phyloP scores from a whole-genome alignment of 2,329 filamentous ascomycete species.

The Colletotrichum sansevieriae region DNA sequence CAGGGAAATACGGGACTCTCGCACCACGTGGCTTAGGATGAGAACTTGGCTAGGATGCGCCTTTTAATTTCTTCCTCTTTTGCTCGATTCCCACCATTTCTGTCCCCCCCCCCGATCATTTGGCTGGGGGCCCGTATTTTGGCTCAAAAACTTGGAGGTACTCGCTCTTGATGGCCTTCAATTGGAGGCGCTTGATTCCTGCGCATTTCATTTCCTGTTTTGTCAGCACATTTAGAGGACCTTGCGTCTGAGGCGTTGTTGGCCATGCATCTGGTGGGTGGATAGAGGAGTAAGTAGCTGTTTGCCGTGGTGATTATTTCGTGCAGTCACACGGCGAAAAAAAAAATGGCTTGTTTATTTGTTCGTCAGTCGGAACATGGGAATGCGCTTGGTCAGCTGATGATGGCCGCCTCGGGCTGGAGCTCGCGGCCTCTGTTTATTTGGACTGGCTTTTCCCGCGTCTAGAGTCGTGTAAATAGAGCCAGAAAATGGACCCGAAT shows the following conservation, averaged over 20 bases:
- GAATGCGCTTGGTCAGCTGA: not conserved
- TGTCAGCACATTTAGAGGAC: not conserved
- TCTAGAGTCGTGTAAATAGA: conserved; percentile 20
- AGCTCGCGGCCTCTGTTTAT: conserved; percentile 12
- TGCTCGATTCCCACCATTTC: too few relatives aligned
- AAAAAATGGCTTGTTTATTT: conserved; percentile 12
- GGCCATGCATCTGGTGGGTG: conserved; percentile 22
- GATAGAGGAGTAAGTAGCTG: not conserved
- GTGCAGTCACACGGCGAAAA: not conserved
- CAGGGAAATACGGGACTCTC: too few relatives aligned
- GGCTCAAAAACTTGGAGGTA: not conserved
- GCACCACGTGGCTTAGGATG: too few relatives aligned
- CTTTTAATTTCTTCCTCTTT: too few relatives aligned
- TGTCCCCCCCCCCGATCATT: too few relatives aligned
- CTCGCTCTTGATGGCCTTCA: not conserved
- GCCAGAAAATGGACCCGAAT: not conserved
- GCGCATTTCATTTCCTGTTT: not conserved
- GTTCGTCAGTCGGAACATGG: not conserved
- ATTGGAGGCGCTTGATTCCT: not conserved
- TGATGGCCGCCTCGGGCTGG: conserved; percentile 9
- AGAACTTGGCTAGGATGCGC: too few relatives aligned
- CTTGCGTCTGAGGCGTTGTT: conserved; percentile 18
- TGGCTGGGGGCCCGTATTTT: too few relatives aligned
- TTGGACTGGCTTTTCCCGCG: not conserved
- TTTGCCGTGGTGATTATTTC: not conserved